phyloP scores from a whole-genome alignment of 2,329 filamentous ascomycete genomes.

The Aspergillus piperis region DNA sequence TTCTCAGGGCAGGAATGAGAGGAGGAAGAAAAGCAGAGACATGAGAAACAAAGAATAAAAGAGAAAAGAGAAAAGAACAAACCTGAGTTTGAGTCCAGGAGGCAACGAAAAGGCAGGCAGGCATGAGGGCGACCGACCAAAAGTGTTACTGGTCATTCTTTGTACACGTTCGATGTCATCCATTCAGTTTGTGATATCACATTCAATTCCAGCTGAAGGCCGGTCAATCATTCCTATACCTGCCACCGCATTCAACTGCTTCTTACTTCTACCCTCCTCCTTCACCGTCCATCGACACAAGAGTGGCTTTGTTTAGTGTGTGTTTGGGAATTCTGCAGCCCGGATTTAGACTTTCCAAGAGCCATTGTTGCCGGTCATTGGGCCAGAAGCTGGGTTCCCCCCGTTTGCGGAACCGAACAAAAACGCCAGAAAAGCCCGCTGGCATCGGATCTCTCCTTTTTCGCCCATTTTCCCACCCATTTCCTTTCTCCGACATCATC shows the following conservation, averaged over 20 bases:
- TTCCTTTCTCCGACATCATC: constrained; percentile 16
- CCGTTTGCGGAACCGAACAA: constrained; percentile 10
- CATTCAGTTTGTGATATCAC: background rate
- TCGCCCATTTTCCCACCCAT: background rate
- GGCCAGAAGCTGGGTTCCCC: background rate
- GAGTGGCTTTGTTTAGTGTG: background rate
- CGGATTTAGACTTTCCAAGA: background rate
- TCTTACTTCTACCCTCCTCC: background rate
- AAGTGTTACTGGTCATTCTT: constrained; percentile 2
- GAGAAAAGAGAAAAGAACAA: no score
- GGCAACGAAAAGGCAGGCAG: constrained; percentile 3
- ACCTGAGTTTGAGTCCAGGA: background rate
- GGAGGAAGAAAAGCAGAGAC: background rate
- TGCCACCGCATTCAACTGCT: constrained; percentile 12
- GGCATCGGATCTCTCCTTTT: constrained; percentile 4
- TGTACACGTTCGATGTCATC: constrained; percentile 5
- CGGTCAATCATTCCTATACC: background rate
- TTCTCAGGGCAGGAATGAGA: constrained; percentile 11
- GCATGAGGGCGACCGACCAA: background rate
- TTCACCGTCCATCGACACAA: background rate
- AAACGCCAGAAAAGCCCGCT: background rate
- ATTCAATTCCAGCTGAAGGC: background rate
- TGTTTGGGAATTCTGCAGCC: background rate
- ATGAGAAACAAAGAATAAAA: no score
- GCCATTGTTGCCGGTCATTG: background rate